A percentile compares a stretch with the other conserved stretches of the same genome.
phyloP scores from a whole-genome alignment of 768 basidiomycete genomes.

The Pleurotus salmoneostramineus region DNA sequence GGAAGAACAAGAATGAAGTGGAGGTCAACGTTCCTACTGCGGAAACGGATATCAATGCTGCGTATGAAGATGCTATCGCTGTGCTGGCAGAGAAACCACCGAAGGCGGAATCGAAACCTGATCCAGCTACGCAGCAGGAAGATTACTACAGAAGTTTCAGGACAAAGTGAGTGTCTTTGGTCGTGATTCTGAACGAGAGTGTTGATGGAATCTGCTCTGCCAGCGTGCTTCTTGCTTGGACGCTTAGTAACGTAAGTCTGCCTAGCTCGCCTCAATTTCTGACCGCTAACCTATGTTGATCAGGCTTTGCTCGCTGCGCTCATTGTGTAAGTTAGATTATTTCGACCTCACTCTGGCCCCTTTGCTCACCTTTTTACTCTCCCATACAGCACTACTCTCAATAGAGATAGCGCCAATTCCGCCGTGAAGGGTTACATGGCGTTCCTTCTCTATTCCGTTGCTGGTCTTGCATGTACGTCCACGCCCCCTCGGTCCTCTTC shows the following conservation, averaged over 20 bases:
- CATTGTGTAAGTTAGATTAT: constrained; percentile 51
- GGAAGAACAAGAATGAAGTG: constrained; percentile 74
- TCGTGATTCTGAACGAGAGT: neutral
- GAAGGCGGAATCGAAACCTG: constrained; percentile 61
- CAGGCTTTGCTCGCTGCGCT: constrained; percentile 71
- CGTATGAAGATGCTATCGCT: constrained; percentile 89
- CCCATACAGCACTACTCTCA: constrained; percentile 38
- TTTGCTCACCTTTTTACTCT: neutral
- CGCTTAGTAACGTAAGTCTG: constrained; percentile 68
- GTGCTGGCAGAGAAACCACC: constrained; percentile 77
- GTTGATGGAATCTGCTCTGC: neutral
- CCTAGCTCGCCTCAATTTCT: neutral
- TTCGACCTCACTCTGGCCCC: neutral
- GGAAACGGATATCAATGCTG: constrained; percentile 84
- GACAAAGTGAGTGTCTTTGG: constrained; percentile 63
- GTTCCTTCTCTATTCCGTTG: constrained; percentile 85
- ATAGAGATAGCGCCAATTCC: constrained; percentile 44
- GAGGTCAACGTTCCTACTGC: constrained; percentile 84
- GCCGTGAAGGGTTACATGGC: constrained; percentile 86
- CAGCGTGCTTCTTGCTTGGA: constrained; percentile 82
- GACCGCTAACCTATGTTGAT: constrained; percentile 10
- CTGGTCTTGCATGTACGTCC: constrained; percentile 76
- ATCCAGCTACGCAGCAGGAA: constrained; percentile 63
- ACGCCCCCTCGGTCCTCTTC: neutral
- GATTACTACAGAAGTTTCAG: constrained; percentile 89